Conservation (phyloP, 75 land plant genomes). For the Sequoia sempervirens region DNA sequence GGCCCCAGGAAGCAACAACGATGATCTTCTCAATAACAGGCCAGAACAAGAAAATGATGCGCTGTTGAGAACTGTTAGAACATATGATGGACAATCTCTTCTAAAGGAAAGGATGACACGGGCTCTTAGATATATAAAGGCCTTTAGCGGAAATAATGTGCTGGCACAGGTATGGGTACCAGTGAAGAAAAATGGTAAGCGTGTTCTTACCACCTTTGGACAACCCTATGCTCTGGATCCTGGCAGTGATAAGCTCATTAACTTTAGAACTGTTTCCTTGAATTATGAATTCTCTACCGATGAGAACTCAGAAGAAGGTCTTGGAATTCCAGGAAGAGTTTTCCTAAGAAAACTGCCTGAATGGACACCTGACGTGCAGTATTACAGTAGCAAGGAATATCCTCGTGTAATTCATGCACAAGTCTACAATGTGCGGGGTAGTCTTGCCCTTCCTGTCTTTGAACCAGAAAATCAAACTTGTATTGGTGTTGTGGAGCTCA, state of each 20-base stretch:
- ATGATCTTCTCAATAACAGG: not conserved
- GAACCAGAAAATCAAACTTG: slow-evolving; percentile 47
- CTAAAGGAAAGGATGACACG: slow-evolving; percentile 31
- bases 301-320: slow-evolving; percentile 21
- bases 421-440: slow-evolving; percentile 54
- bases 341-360: slow-evolving; percentile 69
- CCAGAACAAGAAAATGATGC: not conserved
- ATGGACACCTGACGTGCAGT: slow-evolving; percentile 93
- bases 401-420: slow-evolving; percentile 65
- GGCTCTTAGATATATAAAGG: slow-evolving; percentile 39
- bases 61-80: not conserved
- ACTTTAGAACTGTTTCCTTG: slow-evolving; percentile 59
- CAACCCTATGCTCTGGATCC: slow-evolving; percentile 63
- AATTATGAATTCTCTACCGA: slow-evolving; percentile 63
- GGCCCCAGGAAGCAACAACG: not conserved
- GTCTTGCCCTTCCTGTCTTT: slow-evolving; percentile 82
- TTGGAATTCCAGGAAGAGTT: slow-evolving; percentile 85
- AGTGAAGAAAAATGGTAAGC: slow-evolving; percentile 27
- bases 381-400: slow-evolving; percentile 65
- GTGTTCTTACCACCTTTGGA: slow-evolving; percentile 56
- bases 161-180: slow-evolving; percentile 89
- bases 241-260: slow-evolving; percentile 30
- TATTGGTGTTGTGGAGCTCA: slow-evolving; percentile 85
- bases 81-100: not conserved
- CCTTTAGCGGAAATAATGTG: slow-evolving; percentile 23